phyloP scores from a whole-genome alignment of 495 filamentous ascomycete species.

The Astrothelium subdiscretum region DNA sequence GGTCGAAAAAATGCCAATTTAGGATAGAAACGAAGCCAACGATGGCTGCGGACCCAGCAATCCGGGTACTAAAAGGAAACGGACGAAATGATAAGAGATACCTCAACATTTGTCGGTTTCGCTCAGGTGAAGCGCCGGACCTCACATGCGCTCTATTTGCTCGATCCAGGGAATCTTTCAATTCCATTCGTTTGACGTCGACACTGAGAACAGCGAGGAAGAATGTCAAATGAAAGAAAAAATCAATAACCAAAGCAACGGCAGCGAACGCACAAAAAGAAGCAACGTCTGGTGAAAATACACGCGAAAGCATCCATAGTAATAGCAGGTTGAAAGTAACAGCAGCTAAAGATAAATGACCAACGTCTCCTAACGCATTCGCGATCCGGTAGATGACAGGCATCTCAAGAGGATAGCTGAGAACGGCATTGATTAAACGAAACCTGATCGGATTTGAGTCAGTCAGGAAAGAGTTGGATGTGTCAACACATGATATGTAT shows the following conservation, averaged over 20 bases:
- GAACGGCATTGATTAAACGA: constrained; percentile 58
- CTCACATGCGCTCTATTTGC: constrained; percentile 20
- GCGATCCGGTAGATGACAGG: constrained; percentile 49
- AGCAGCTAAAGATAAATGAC: constrained; percentile 49
- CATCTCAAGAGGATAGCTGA: constrained; percentile 50
- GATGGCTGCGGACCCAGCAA: constrained; percentile 49
- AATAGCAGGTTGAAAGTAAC: constrained; percentile 49
- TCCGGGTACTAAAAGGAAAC: constrained; percentile 45
- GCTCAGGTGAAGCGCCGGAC: constrained; percentile 1
- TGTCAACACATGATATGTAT: not conserved
- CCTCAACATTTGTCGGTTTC: not conserved
- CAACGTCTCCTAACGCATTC: constrained; percentile 55
- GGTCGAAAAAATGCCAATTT: constrained; percentile 57
- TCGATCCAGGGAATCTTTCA: constrained; percentile 40
- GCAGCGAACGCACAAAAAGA: constrained; percentile 61
- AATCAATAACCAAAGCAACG: constrained; percentile 58
- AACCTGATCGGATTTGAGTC: constrained; percentile 25
- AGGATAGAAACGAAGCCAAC: constrained; percentile 49
- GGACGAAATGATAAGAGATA: not conserved
- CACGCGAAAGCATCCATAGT: constrained; percentile 41
- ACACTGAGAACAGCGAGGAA: constrained; percentile 63
- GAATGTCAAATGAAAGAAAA: constrained; percentile 58
- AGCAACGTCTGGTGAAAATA: constrained; percentile 49
- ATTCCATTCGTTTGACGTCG: constrained; percentile 58
- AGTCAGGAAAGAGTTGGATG: not conserved